Base-by-base conservation (phyloP, 2,329 filamentous ascomycete species). In the Diaporthe eres region DNA sequence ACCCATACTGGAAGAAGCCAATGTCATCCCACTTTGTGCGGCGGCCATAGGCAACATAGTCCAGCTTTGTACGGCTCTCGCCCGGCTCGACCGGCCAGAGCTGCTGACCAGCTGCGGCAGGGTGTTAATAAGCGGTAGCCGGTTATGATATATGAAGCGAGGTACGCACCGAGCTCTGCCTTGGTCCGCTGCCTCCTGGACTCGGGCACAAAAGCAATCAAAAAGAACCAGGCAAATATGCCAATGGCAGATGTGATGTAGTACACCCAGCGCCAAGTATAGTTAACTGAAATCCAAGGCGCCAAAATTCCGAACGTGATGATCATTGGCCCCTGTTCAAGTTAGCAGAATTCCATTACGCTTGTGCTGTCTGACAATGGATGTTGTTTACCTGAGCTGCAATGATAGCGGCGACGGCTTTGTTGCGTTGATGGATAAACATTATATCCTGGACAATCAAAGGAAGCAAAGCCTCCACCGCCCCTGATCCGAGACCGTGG, bases 361-460 rank as follows among this genome's bases (percentile, higher is more conserved):
- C 7, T 4, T 15, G 15, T 31, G 22, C 12, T 28, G n/a, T 4
- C 13, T 8, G 0, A 7, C 31, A 5, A 31, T 25, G 10, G 12
- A 13, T 9, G 37, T 25, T 19, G 31, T 65, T 37, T 61, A 78
- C 73, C 42, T 79, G 80, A 19, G 72, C 74, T 22, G 77, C 75
- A 25, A 82, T 77, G n/a, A 84, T 78, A n/a, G 80, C 78, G 3
- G 83, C 80, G 31, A 84, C 80, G n/a, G 81, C 83, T 63, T 79
- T 79, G 77, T 84, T 84, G 7, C 84, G 80, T 79, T 85, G 80
- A 72, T 85, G 84, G 28, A 85, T 81, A 44, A 85, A 85, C 58
- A 84, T 81, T 44, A 85, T 81, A 63, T 85, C 84, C 77, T 85
- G 83, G 2, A 84, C 80, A 37, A 85, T 82, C n/a, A 85, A 78